Base-by-base conservation (phyloP, 176 grass and related monocot species). In the Musa beccarii region DNA sequence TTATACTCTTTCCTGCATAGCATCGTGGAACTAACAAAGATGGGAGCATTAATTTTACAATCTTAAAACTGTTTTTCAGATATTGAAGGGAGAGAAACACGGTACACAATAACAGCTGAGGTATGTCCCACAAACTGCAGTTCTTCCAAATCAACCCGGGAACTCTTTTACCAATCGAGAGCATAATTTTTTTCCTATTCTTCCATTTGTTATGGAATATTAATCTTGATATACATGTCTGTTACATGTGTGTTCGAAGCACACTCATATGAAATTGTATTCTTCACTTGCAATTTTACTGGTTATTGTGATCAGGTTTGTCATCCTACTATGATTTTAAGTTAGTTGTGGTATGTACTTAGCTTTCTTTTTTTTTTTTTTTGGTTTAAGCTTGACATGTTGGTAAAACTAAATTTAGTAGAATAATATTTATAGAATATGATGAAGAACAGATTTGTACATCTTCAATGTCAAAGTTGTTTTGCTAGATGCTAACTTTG, bases 51-150 rank as follows among this genome's bases (percentile, higher is more conserved):
- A 70, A 51, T 51, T 3, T 69, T 15, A 20, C 16, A 51, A 69
- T 51, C 8, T 49, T 9, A 21, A 61, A 17, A 14, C 19, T 49
- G 21, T 19, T 75, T 49, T 20, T 29, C 26, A 75, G 73, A 75
- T 7, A 24, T 75, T 49, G 26, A 59, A 61, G 54, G 73, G 54
- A 61, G 11, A 61, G 73, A 75, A 75, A 61, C 73, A 61, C 16
- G 17, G 15, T 61, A 61, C 54, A 61, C 54, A 12, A 49, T 75
- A 29, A 75, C 54, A 59, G 73, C 73, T 43, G 73, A 75, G 73
- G 73, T 75, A 61, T 20, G 34, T 75, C 54, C 19, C 26, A 61
- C 57, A 19, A 11, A 9, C 54, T 29, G 34, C 34, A 43, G 34
- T 43, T 43, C 34, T 43, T 43, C 34, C 34, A 43, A 43, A 43